A percentile compares a stretch with the other conserved stretches of the same genome.
These are phyloP conservation scores for Colletotrichum viniferum DNA, from an alignment of 2,329 filamentous ascomycete species.

Conservation along the genomic window DNA sequence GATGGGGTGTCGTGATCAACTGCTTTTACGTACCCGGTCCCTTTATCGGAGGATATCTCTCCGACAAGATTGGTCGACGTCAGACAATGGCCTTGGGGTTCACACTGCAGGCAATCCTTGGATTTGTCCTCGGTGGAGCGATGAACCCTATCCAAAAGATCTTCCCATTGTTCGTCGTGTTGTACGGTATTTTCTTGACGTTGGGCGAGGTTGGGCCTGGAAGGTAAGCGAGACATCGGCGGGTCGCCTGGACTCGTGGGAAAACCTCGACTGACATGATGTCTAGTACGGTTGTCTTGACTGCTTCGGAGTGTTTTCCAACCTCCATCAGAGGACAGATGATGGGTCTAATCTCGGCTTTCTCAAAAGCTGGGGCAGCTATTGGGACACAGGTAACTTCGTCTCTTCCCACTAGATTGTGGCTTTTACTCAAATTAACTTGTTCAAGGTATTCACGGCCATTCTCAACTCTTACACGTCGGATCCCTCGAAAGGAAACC, in stretches of 20 bases:
- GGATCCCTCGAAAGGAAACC: conserved; percentile 47
- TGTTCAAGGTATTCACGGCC: conserved; percentile 46
- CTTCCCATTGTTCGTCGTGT: conserved; percentile 54
- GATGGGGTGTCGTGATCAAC: conserved; percentile 52
- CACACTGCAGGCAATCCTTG: conserved; percentile 45
- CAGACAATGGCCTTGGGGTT: conserved; percentile 58
- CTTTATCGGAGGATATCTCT: conserved; percentile 51
- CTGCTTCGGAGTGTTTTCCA: conserved; percentile 52
- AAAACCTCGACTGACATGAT: not conserved
- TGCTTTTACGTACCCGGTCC: conserved; percentile 54
- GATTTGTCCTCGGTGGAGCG: conserved; percentile 54
- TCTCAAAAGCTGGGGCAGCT: conserved; percentile 53
- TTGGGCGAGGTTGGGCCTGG: conserved; percentile 57
- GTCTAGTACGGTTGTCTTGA: conserved; percentile 38
- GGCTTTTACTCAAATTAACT: not conserved
- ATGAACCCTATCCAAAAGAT: conserved; percentile 46
- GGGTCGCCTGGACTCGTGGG: not conserved
- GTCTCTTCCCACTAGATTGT: not conserved
- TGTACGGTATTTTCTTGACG: conserved; percentile 55
- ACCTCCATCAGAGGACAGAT: conserved; percentile 54
- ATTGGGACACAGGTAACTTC: conserved; percentile 45
- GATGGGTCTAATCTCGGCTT: conserved; percentile 50
- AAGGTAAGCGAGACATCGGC: conserved; percentile 29
- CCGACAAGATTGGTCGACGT: conserved; percentile 52
- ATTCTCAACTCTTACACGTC: conserved; percentile 49